Evolutionary conservation across 805 yeast genomes (phyloP).

Genomic region (Priceomyces carsonii): DNA sequence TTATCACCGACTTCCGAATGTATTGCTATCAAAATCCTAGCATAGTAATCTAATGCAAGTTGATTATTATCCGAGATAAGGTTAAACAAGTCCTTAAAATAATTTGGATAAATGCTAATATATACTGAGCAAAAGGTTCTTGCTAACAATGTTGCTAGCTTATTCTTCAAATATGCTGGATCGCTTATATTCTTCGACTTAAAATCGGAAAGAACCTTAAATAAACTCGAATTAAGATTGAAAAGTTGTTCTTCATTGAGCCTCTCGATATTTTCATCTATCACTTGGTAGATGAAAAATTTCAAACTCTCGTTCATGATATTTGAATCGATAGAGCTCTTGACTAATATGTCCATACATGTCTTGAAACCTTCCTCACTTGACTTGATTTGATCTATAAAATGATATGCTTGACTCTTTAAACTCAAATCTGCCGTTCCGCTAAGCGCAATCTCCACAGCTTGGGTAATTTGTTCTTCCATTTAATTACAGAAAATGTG

Average conservation of each 20-base stretch:
- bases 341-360: conserved; percentile 48
- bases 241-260: conserved; percentile 48
- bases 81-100: conserved; percentile 30
- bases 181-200: conserved; percentile 21
- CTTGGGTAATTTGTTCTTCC: conserved; percentile 77
- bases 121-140: conserved; percentile 38
- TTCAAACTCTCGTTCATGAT: conserved; percentile 53
- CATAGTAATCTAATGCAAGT: conserved; percentile 65
- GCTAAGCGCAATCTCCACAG: conserved; percentile 79
- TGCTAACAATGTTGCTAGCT: conserved; percentile 34
- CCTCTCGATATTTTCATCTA: conserved; percentile 54
- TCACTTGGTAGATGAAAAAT: conserved; percentile 70
- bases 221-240: conserved; percentile 48
- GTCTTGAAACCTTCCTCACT: conserved; percentile 58
- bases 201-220: conserved; percentile 40
- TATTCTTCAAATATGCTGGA: conserved; percentile 35
- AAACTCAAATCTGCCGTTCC: conserved; percentile 62
- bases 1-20: conserved; percentile 95
- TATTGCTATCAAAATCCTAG: conserved; percentile 69
- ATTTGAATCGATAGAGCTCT: conserved; percentile 13
- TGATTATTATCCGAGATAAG: conserved; percentile 19
- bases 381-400: conserved; percentile 53
- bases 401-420: conserved; percentile 56
- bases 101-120: conserved; percentile 29
- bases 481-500: conserved; percentile 13